Percentiles rank a stretch among this genome's conserved stretches.
Conservation (phyloP, 352 stramenopile species). For the Phytophthora idaei region DNA sequence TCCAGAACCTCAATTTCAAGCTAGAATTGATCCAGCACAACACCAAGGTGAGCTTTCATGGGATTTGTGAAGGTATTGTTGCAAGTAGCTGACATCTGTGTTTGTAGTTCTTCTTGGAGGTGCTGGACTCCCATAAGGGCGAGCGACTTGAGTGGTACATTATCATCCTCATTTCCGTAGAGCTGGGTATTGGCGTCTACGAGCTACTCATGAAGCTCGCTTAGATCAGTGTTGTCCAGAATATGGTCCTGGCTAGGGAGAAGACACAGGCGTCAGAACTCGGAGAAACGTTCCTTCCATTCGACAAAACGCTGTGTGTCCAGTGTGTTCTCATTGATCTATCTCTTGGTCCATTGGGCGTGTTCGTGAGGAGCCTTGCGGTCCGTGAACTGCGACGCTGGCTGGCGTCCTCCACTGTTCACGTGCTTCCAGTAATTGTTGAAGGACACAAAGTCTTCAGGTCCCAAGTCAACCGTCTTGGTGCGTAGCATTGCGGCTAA, state of each 20-base stretch:
- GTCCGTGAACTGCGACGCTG: slow-evolving; percentile 78
- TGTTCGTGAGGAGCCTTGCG: slow-evolving; percentile 88
- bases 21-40: slow-evolving; percentile 98
- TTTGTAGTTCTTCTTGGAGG: slow-evolving; percentile 96
- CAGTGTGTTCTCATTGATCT: slow-evolving; percentile 24
- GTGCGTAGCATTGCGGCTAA: slow-evolving; percentile 82
- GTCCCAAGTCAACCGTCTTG: slow-evolving; percentile 72
- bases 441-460: slow-evolving; percentile 80
- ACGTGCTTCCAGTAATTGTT: slow-evolving; percentile 87
- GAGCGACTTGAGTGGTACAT: slow-evolving; percentile 97
- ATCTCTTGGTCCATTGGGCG: slow-evolving; percentile 74
- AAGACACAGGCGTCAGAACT: background rate
- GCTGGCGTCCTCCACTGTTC: slow-evolving; percentile 63
- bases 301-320: slow-evolving; percentile 4
- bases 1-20: slow-evolving; percentile 98
- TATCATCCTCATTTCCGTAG: slow-evolving; percentile 96
- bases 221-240: slow-evolving; percentile 23
- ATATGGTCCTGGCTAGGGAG: background rate
- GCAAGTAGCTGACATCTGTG: slow-evolving; percentile 15
- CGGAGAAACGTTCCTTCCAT: slow-evolving; percentile 16
- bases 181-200: slow-evolving; percentile 92
- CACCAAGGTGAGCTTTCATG: slow-evolving; percentile 85
- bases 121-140: slow-evolving; percentile 96
- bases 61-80: slow-evolving; percentile 1
- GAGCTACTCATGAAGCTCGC: slow-evolving; percentile 79